These are phyloP conservation scores for Micractinium sp. DNA, from an alignment of 139 green algal species.

Conservation along the genomic window DNA sequence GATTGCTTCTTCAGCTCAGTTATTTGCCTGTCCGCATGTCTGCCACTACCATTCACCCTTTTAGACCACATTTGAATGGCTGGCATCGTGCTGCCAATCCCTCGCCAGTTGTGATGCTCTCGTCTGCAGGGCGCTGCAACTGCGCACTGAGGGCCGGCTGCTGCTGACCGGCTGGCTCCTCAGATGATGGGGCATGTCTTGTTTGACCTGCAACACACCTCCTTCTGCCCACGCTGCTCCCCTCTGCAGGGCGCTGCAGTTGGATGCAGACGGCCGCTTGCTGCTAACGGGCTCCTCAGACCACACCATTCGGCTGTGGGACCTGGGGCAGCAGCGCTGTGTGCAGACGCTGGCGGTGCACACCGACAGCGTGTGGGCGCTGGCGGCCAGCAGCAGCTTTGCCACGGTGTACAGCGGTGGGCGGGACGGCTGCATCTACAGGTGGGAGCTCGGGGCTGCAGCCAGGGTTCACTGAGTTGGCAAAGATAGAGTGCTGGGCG, in stretches of 20 bases:
- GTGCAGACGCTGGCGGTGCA: conserved; percentile 77
- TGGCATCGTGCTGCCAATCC: neutral
- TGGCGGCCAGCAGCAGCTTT: conserved; percentile 57
- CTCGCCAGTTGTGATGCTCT: too few species aligned
- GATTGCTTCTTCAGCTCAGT: too few species aligned
- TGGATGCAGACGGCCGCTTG: conserved; percentile 73
- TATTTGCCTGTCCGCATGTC: too few species aligned
- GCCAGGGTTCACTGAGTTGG: neutral
- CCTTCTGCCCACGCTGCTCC: neutral
- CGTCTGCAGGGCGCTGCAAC: neutral
- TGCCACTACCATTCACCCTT: too few species aligned
- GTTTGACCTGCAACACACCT: neutral
- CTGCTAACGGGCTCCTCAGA: conserved; percentile 83
- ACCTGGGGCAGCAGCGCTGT: conserved; percentile 89
- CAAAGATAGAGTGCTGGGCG: too few species aligned
- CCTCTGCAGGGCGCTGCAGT: conserved; percentile 54
- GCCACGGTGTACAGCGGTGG: conserved; percentile 78
- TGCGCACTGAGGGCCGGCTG: too few species aligned
- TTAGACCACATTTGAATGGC: neutral
- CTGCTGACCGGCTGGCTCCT: neutral
- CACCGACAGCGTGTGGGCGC: conserved; percentile 87
- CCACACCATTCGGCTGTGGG: conserved; percentile 90
- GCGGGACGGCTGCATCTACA: conserved; percentile 78
- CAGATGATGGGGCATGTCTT: too few species aligned
- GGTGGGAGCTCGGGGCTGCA: conserved; percentile 27